phyloP scores from a whole-genome alignment of 371 early-diverging fungal genomes.

The Thermomucor indicae-seudaticae region DNA sequence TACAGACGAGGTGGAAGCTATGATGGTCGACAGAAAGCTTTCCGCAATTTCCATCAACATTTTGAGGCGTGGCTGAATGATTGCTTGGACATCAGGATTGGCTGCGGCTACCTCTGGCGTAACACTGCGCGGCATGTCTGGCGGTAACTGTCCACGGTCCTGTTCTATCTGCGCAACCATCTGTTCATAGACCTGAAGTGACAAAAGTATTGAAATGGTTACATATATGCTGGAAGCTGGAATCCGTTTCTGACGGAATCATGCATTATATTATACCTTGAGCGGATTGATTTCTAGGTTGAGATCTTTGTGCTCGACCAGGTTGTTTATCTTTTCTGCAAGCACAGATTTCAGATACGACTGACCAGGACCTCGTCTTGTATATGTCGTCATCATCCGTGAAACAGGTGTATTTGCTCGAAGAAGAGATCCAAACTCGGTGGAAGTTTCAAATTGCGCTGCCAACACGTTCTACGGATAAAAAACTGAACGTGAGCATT shows the following conservation, averaged over 20 bases:
- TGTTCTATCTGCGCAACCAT: conserved; percentile 73
- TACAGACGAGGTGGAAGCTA: conserved; percentile 72
- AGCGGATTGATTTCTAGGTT: conserved; percentile 89
- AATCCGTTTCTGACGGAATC: not conserved
- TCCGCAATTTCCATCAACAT: conserved; percentile 85
- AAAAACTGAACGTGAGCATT: too few relatives aligned
- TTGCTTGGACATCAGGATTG: conserved; percentile 77
- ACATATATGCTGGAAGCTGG: not conserved
- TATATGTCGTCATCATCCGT: conserved; percentile 96
- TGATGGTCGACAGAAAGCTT: conserved; percentile 79
- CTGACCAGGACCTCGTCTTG: conserved; percentile 93
- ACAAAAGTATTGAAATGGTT: too few relatives aligned
- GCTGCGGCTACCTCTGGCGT: conserved; percentile 76
- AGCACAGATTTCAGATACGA: conserved; percentile 86
- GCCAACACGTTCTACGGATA: conserved; percentile 81
- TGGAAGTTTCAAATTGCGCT: conserved; percentile 87
- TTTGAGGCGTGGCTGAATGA: conserved; percentile 77
- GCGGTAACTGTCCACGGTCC: conserved; percentile 55
- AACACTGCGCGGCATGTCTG: conserved; percentile 66
- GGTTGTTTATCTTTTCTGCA: conserved; percentile 72
- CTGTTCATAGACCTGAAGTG: conserved; percentile 79
- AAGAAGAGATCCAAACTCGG: conserved; percentile 83
- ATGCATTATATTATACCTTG: conserved; percentile 45
- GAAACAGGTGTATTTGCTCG: conserved; percentile 96
- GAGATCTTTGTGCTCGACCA: conserved; percentile 75